Conservation (phyloP, 2,329 filamentous ascomycete genomes). For the Cercospora brassicicola region DNA sequence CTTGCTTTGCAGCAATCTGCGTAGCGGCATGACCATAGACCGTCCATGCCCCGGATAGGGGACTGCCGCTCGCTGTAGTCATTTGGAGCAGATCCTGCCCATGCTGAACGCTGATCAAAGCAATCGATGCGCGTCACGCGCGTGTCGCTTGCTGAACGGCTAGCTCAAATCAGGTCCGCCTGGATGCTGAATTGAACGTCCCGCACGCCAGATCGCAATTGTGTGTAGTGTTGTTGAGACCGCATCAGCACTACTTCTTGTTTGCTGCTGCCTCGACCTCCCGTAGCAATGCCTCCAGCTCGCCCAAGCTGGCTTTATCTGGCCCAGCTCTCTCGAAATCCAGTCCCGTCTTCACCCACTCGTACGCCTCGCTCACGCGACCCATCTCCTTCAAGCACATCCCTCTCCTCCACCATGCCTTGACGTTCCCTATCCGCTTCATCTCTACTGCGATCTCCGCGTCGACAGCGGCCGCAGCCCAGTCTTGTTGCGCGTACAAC, state of each 20-base stretch:
- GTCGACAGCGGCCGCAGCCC: constrained; percentile 84
- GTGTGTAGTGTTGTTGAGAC: neutral
- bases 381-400: constrained; percentile 90
- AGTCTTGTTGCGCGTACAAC: constrained; percentile 76
- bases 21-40: neutral
- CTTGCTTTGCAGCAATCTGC: neutral
- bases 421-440: constrained; percentile 81
- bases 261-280: constrained; percentile 31
- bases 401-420: constrained; percentile 90
- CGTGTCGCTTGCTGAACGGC: neutral
- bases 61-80: neutral
- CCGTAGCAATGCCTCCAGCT: constrained; percentile 35
- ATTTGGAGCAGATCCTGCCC: neutral
- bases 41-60: neutral
- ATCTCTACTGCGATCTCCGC: constrained; percentile 86
- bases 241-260: constrained; percentile 4
- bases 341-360: constrained; percentile 73
- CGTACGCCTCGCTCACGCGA: constrained; percentile 74
- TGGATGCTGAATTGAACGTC: neutral
- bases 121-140: neutral
- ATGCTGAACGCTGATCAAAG: neutral
- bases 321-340: constrained; percentile 55
- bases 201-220: neutral
- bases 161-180: neutral
- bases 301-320: constrained; percentile 34